phyloP scores from a whole-genome alignment of 2,329 filamentous ascomycete genomes.

The Fusarium bulbicola region DNA sequence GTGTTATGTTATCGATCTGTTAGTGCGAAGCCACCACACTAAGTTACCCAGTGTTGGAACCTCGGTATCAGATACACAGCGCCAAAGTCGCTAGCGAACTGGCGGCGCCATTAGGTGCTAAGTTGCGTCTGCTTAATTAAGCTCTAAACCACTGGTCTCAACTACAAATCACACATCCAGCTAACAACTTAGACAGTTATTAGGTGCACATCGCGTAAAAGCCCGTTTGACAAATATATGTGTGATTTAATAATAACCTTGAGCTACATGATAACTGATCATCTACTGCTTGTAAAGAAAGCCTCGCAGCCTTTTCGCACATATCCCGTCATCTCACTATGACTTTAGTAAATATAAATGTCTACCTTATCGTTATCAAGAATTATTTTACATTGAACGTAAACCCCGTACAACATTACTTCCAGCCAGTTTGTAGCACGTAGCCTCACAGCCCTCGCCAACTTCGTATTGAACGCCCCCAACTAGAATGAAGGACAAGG shows the following conservation, averaged over 20 bases:
- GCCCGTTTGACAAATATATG: fast-evolving
- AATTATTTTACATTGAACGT: neutral
- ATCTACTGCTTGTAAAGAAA: no score
- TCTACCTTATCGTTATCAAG: neutral
- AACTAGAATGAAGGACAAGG: no score
- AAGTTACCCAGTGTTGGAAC: no score
- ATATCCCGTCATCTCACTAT: fast-evolving
- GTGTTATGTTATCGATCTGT: neutral
- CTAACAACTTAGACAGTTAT: no score
- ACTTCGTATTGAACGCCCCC: neutral
- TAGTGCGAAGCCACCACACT: neutral
- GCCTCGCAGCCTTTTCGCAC: fast-evolving
- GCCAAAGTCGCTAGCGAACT: neutral
- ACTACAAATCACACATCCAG: no score
- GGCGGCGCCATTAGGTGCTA: neutral
- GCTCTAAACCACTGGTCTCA: no score
- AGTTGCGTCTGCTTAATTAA: no score
- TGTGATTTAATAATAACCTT: fast-evolving
- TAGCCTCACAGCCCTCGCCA: fast-evolving
- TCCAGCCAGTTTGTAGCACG: fast-evolving
- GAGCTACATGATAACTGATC: fast-evolving
- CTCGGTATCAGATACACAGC: neutral
- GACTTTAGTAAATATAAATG: no score
- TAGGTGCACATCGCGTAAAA: neutral
- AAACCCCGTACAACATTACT: neutral